phyloP scores from a whole-genome alignment of 495 filamentous ascomycete genomes.

The Friedmanniomyces endolithicus region DNA sequence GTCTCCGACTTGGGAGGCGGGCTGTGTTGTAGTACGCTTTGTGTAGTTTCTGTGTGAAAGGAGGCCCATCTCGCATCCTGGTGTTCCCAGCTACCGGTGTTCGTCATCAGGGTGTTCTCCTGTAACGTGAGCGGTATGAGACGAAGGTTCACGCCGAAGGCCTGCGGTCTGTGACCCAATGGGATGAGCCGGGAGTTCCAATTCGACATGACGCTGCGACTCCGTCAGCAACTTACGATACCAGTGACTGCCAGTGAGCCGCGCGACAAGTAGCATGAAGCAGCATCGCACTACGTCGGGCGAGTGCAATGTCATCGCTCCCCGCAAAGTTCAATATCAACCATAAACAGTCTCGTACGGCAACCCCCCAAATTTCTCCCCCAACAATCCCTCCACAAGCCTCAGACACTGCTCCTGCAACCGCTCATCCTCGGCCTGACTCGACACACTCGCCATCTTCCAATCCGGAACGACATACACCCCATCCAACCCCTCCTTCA shows the following conservation, averaged over 20 bases:
- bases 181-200: too few relatives aligned
- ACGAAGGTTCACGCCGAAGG: too few relatives aligned
- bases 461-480: conserved; percentile 44
- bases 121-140: too few relatives aligned
- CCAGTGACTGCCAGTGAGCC: too few relatives aligned
- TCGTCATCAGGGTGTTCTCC: too few relatives aligned
- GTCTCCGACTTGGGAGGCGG: neutral
- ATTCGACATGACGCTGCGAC: too few relatives aligned
- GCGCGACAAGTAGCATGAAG: too few relatives aligned
- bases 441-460: conserved; percentile 35
- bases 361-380: conserved; percentile 27
- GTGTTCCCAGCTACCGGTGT: too few relatives aligned
- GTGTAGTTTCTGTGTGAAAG: neutral
- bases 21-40: conserved; percentile 3
- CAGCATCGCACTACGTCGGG: too few relatives aligned
- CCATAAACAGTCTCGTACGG: conserved; percentile 2
- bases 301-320: too few relatives aligned
- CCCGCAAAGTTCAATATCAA: neutral
- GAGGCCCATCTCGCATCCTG: neutral
- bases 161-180: too few relatives aligned
- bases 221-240: too few relatives aligned
- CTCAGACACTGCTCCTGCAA: conserved; percentile 33
- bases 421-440: conserved; percentile 30
- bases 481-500: conserved; percentile 36
- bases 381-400: conserved; percentile 31